phyloP scores from a whole-genome alignment of 2,329 filamentous ascomycete genomes.

The Diaporthe longicolla region DNA sequence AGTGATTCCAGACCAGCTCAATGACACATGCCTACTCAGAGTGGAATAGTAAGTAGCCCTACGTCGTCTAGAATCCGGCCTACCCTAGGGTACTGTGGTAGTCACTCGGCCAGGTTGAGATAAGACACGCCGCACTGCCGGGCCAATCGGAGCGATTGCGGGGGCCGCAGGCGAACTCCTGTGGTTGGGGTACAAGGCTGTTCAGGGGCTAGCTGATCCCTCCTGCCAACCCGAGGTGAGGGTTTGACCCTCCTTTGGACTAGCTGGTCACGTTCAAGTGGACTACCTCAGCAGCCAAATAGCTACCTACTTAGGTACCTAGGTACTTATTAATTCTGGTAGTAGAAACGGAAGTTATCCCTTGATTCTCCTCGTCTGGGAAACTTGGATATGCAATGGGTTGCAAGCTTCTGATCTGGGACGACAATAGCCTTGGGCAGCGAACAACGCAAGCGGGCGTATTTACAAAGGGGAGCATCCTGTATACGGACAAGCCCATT shows the following conservation, averaged over 20 bases:
- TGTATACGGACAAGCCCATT: not conserved
- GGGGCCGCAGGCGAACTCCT: slow-evolving; percentile 12
- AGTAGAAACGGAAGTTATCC: too few relatives aligned
- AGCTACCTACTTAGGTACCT: too few relatives aligned
- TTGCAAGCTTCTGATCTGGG: not conserved
- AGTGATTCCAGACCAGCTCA: slow-evolving; percentile 22
- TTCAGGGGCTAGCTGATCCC: slow-evolving; percentile 11
- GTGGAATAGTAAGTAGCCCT: not conserved
- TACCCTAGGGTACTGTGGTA: too few relatives aligned
- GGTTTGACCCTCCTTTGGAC: not conserved
- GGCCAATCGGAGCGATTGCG: slow-evolving; percentile 34
- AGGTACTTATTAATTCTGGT: not conserved
- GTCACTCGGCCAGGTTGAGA: slow-evolving; percentile 31
- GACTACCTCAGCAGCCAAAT: too few relatives aligned
- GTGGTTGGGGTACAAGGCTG: not conserved
- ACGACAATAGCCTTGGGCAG: not conserved
- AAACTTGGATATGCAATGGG: too few relatives aligned
- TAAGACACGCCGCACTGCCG: not conserved
- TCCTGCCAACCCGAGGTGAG: not conserved
- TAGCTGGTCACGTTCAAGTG: not conserved
- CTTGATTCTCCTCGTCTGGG: not conserved
- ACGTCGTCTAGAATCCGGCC: not conserved
- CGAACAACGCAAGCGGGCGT: not conserved
- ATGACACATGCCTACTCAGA: slow-evolving; percentile 30
- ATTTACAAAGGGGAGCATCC: not conserved